These are phyloP conservation scores for Xylaria sp. DNA, from an alignment of 2,329 filamentous ascomycete species.

Conservation along the genomic window DNA sequence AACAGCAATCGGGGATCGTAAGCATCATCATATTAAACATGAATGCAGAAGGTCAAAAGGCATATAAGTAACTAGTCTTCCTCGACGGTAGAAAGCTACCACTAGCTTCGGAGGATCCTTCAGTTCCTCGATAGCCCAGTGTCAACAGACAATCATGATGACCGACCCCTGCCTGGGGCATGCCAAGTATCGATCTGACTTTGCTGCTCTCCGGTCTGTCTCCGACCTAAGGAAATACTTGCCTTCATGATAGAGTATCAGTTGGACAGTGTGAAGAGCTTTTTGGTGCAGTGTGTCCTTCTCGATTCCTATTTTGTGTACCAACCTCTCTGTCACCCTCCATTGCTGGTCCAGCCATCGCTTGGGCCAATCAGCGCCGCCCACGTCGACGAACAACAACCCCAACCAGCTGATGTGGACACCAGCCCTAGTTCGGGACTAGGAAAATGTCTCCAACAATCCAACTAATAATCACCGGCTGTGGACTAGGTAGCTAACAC, in stretches of 20 bases:
- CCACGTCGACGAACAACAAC: slow-evolving; percentile 49
- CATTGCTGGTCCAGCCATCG: slow-evolving; percentile 40
- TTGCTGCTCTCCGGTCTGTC: slow-evolving; percentile 25
- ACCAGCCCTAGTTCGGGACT: slow-evolving; percentile 38
- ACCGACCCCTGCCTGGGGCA: slow-evolving; percentile 9
- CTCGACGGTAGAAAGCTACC: slow-evolving; percentile 6
- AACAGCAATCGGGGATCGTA: slow-evolving; percentile 10
- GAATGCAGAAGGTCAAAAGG: slow-evolving; percentile 5
- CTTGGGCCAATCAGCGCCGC: slow-evolving; percentile 47
- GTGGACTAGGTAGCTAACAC: slow-evolving; percentile 30
- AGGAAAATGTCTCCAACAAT: slow-evolving; percentile 41
- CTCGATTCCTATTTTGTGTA: slow-evolving; percentile 41
- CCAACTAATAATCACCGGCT: slow-evolving; percentile 43
- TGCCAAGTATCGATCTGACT: slow-evolving; percentile 17
- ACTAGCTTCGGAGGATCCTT: slow-evolving; percentile 31
- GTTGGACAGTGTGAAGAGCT: slow-evolving; percentile 34
- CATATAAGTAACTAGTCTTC: not conserved
- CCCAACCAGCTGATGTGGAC: slow-evolving; percentile 44
- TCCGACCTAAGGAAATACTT: slow-evolving; percentile 30
- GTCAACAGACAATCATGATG: slow-evolving; percentile 19
- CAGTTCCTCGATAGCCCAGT: slow-evolving; percentile 31
- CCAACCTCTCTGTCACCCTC: slow-evolving; percentile 47
- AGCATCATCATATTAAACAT: slow-evolving; percentile 1
- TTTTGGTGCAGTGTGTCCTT: slow-evolving; percentile 32
- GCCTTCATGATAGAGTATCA: slow-evolving; percentile 11